These are phyloP conservation scores for Zygosaccharomyces gambellarensis DNA, from an alignment of 805 yeast species.

Conservation along the genomic window DNA sequence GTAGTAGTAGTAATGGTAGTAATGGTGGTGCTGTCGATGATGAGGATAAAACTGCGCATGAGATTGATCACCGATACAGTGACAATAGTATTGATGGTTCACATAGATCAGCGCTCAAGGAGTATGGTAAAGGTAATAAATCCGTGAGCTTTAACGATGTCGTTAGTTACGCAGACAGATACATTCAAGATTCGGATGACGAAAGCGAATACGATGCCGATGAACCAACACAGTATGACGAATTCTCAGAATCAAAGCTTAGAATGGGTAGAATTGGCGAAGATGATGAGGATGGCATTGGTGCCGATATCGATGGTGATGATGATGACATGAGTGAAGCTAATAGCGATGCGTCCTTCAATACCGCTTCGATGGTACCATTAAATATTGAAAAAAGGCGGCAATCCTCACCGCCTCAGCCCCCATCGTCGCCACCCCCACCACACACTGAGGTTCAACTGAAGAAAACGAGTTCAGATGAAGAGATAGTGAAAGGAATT, in stretches of 20 bases:
- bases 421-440: conserved; percentile 7
- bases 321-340: conserved; percentile 31
- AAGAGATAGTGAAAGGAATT: conserved; percentile 2
- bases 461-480: background rate
- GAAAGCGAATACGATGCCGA: conserved; percentile 27
- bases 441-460: conserved; percentile 16
- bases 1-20: no score
- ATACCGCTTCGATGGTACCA: conserved; percentile 27
- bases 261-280: conserved; percentile 15
- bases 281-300: conserved; percentile 8
- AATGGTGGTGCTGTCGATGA: background rate
- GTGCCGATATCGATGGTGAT: conserved; percentile 26
- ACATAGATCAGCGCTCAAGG: conserved; percentile 3
- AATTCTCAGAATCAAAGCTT: conserved; percentile 38
- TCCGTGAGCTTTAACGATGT: conserved; percentile 35
- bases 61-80: conserved; percentile 1
- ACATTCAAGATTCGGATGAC: conserved; percentile 20
- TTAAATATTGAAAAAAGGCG: conserved; percentile 25
- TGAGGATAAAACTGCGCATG: conserved; percentile 10
- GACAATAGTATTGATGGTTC: conserved; percentile 5
- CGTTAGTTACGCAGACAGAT: conserved; percentile 33
- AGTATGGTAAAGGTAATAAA: conserved; percentile 24
- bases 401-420: conserved; percentile 6
- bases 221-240: conserved; percentile 28
- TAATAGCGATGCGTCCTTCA: conserved; percentile 35